Base-by-base conservation (phyloP, 768 basidiomycete species). In the Boletus sensibilis region DNA sequence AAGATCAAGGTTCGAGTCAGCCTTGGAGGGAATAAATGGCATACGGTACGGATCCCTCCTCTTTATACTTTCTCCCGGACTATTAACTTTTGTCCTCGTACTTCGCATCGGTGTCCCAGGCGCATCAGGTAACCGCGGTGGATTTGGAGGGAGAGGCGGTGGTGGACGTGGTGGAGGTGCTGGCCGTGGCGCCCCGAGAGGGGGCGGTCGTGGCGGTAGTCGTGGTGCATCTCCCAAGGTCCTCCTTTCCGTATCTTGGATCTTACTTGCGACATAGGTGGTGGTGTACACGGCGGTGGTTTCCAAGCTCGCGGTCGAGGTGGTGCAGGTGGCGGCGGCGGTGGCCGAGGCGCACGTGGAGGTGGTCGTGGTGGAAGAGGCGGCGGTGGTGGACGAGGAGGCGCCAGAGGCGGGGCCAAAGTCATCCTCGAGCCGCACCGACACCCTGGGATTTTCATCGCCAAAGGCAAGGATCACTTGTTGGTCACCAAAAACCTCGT, bases 401-500 rank as follows among this genome's bases (percentile, higher is more conserved):
- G 92, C 12, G 86, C 82, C 4, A 81, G 74, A 61, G 94, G 94
- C 23, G 94, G 93, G 2, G 77, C 93, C 37, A 93, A 90, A 64
- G 93, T 94, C 50, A 85, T 96, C 61, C 79, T 99, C 59, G 95
- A 98, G 73, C 94, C 96, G 0, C 97, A 99, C 79, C 82, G 89
- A 68, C 97, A 99, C 73, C 76, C 85, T 34, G 97, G 97, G 48
- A 83, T 99, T 50, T 99, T 98, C 78, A 90, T 99, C 68, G 97
- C 97, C 56, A 91, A 91, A 73, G 95, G 94, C 73, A 98, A 99
- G 76, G 97, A 98, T 67, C 88, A 92, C 66, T 83, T 98, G 75
- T 79, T 99, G 62, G 97, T 99, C 74, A 98, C 97, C 38, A 94
- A 94, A 78, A 98, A 98, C 75, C 83, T 99, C 71, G 94, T 92